phyloP scores from a whole-genome alignment of 2,329 filamentous ascomycete genomes.

The Chalara sp. region DNA sequence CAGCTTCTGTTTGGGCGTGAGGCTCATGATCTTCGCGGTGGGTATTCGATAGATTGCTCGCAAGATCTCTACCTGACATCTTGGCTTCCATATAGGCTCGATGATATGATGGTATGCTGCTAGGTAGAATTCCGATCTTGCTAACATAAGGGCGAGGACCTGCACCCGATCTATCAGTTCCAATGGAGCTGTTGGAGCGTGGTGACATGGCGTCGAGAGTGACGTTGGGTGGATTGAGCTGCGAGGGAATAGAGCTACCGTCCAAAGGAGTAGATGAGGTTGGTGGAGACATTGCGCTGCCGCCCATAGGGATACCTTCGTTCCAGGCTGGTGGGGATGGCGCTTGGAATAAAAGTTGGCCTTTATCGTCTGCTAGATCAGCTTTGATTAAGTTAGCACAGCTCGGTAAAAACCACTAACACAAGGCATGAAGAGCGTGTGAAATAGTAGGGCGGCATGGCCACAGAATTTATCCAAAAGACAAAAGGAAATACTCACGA shows the following conservation, averaged over 20 bases:
- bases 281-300: conserved; percentile 8
- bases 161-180: conserved; percentile 22
- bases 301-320: conserved; percentile 24
- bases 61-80: conserved; percentile 45
- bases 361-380: conserved; percentile 26
- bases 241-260: conserved; percentile 1
- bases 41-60: conserved; percentile 27
- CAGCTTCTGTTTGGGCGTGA: conserved; percentile 51
- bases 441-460: too few relatives aligned
- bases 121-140: conserved; percentile 87
- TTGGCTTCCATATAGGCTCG: conserved; percentile 79
- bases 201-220: conserved; percentile 24
- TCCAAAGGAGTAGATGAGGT: conserved; percentile 14
- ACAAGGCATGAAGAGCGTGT: too few relatives aligned
- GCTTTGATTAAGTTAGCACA: conserved; percentile 18
- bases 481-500: conserved; percentile 52
- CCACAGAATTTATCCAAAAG: too few relatives aligned
- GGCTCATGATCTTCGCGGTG: conserved; percentile 32
- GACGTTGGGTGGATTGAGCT: conserved; percentile 15
- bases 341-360: conserved; percentile 40
- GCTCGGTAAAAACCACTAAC: not conserved
- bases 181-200: conserved; percentile 24
- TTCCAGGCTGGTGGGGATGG: conserved; percentile 49
- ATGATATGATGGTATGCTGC: conserved; percentile 85
- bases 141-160: conserved; percentile 43